phyloP scores from a whole-genome alignment of 805 yeast genomes.

The Yamadazyma sp. region DNA sequence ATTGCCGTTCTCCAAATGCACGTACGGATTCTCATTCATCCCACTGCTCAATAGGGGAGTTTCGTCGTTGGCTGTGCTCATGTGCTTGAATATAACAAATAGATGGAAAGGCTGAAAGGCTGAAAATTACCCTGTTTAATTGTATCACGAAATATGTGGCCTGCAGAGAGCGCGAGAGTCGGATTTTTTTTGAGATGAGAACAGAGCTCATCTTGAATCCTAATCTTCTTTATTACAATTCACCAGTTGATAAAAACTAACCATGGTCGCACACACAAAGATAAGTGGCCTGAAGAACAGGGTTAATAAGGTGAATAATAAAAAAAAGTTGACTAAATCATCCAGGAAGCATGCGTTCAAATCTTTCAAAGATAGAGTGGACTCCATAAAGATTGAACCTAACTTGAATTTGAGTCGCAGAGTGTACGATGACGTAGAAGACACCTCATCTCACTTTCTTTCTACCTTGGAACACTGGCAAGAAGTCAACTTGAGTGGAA shows the following conservation, averaged over 20 bases:
- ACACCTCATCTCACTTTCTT: conserved; percentile 63
- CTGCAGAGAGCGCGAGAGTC: conserved; percentile 9
- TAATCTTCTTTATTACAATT: background rate
- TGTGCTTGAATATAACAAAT: too few relatives aligned
- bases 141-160: conserved; percentile 5
- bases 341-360: conserved; percentile 56
- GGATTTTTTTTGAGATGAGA: conserved; percentile 11
- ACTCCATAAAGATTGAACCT: conserved; percentile 81
- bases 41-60: conserved; percentile 12
- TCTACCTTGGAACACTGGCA: conserved; percentile 83
- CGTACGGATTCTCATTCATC: conserved; percentile 18
- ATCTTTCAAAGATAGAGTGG: conserved; percentile 84
- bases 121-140: too few relatives aligned
- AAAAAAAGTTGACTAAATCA: conserved; percentile 5
- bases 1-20: background rate
- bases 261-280: conserved; percentile 9
- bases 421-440: conserved; percentile 67
- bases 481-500: conserved; percentile 77
- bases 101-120: too few relatives aligned
- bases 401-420: conserved; percentile 50
- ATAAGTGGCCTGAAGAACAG: background rate
- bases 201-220: background rate
- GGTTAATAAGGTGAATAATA: conserved; percentile 2
- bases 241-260: background rate
- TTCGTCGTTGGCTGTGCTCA: conserved; percentile 5